Conservation (phyloP, 176 grass and related monocot genomes). For the Canna indica region DNA sequence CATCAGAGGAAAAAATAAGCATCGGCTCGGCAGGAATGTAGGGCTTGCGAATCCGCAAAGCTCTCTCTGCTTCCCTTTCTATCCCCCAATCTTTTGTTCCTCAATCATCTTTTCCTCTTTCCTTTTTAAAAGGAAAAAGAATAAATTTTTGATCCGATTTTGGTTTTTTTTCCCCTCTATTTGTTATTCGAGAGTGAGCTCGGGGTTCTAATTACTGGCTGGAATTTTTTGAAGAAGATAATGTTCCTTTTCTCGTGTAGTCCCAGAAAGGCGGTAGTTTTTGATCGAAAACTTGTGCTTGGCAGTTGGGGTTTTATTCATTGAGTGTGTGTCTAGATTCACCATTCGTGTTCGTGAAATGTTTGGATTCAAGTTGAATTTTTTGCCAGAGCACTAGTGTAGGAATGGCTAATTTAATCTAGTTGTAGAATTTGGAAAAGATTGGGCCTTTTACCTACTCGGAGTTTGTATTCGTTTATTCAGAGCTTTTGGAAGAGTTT, state of each 20-base stretch:
- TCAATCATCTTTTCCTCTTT: neutral
- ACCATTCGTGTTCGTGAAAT: too few relatives aligned
- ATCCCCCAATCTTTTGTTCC: neutral
- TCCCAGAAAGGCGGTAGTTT: neutral
- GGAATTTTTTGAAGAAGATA: neutral
- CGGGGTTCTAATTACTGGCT: neutral
- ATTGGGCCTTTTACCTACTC: too few relatives aligned
- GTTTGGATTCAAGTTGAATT: neutral
- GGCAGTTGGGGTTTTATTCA: neutral
- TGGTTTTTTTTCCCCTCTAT: neutral
- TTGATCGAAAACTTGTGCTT: neutral
- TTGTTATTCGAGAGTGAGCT: neutral
- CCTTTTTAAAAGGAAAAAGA: neutral
- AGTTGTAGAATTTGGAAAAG: neutral
- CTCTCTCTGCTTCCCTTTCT: neutral
- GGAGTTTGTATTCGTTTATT: too few relatives aligned
- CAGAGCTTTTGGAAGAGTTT: neutral
- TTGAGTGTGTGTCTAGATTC: neutral
- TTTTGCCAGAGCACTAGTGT: neutral
- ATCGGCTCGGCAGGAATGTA: neutral
- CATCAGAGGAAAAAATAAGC: neutral
- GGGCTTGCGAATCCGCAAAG: neutral
- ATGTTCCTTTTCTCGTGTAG: neutral
- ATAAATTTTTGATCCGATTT: neutral
- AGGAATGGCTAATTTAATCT: neutral